Evolutionary conservation across 192 early-diverging fungal genomes (phyloP), one percentile per base, ranked within the genome.

Genomic region (Gaertneriomyces sp.): DNA sequence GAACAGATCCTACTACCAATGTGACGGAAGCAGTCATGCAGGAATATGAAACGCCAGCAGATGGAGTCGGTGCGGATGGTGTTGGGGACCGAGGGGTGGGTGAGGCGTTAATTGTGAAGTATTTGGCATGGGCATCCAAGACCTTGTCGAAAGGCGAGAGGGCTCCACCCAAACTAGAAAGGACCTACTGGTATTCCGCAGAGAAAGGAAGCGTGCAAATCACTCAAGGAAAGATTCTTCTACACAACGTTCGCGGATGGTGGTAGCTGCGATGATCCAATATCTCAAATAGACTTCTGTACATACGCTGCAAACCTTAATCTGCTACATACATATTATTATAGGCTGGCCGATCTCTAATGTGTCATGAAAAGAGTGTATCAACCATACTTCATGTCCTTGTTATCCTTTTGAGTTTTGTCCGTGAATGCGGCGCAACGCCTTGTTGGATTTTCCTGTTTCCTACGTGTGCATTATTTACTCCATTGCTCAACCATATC

Each of bases 151-250:
- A 33, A 14, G 38, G 25, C 12, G 25, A 53, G 54, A 55, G 1
- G 54, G 25, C 3, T 11, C 16, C 16, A 33, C 68, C 50, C 41
- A 63, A 70, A 47, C 33, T 70, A 10, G 69, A 70, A 43, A 63
- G 46, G 33, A 74, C 72, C 6, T 68, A 67, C 61, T 74, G 47
- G n/a, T 74, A 74, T 49, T 53, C 66, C 7, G 4, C 45, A 11
- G 53, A 59, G 10, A 71, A 71, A 6, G 72, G 72, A 11, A 60
- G 57, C 25, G 70, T 74, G 16, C 62, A 60, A 54, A 64, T 74
- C 40, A 64, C 52, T 12, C 57, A 54, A 7, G 64, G 68, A 19
- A 68, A 63, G 60, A 70, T 74, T 17, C 14, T 74, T 39, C 41
- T 69, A 17, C 72, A 69, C 41, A 63, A 60, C 20, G 16, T 64